Conservation (phyloP, 495 filamentous ascomycete species). For the Tuber aestivum region DNA sequence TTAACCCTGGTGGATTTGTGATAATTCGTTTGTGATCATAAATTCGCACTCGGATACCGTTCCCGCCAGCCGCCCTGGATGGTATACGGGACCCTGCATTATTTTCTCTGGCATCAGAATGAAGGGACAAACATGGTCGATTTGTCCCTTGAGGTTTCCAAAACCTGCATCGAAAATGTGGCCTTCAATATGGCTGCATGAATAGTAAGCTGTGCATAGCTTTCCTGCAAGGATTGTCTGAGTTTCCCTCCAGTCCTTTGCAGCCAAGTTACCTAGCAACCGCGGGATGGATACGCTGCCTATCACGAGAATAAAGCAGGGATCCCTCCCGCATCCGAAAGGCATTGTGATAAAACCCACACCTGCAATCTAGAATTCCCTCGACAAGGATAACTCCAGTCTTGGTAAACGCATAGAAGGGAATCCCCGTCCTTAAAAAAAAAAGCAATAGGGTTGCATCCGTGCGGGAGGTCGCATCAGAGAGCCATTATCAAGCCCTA, state of each 20-base stretch:
- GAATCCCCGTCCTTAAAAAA: neutral
- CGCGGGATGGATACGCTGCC: neutral
- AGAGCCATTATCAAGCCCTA: neutral
- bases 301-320: neutral
- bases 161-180: neutral
- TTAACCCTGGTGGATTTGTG: neutral
- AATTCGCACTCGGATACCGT: neutral
- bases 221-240: neutral
- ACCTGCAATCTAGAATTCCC: neutral
- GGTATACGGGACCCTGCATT: neutral
- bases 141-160: neutral
- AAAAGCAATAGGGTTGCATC: neutral
- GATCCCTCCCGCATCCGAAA: neutral
- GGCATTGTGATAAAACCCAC: neutral
- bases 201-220: neutral
- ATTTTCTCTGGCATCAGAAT: neutral
- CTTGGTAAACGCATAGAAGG: neutral
- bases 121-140: neutral
- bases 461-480: neutral
- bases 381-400: neutral
- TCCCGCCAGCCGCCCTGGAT: neutral
- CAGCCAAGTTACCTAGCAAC: neutral
- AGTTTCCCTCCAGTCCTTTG: neutral
- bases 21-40: neutral
- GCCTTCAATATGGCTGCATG: neutral